Base-by-base conservation (phyloP, 2,329 filamentous ascomycete genomes). In the Mycosphaerella sp. region DNA sequence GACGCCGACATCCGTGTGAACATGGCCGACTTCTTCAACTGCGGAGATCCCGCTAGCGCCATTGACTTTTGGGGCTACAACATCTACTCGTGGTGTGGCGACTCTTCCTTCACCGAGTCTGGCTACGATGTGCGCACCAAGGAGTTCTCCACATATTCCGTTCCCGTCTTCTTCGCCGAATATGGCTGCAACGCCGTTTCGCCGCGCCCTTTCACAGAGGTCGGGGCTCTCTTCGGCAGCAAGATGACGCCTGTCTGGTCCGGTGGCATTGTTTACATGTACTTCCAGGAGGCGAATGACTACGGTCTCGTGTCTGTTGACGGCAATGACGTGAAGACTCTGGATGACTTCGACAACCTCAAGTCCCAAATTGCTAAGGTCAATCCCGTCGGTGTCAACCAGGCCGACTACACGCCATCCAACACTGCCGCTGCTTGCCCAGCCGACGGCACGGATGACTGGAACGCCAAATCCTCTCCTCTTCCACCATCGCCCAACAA, bases 21-120 rank as follows among this genome's bases (percentile, higher is more conserved):
- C 66, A 83, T 97, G 68, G 88, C 89, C 63, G 77, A 89, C 70
- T 98, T 95, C 81, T 96, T 98, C 77, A 91, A 95, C 80, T 98
- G 93, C 70, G 88, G 91, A 57, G 72, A 82, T 57, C 69, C 77
- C 34, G 75, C 77, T 7, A 73, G 74, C 67, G 72, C 86, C 57
- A 95, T 97, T 62, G 93, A 98, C 74, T 97, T 95, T 79, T 98
- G 91, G 88, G 93, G 93, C 56, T 97, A 97, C 85, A 98, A 98
- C 80, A 95, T 97, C 76, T 98, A 98, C 81, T 95, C 91, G 50
- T 98, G 93, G 93, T 98, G 93, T 72, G 93, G 92, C 64, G 73
- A 91, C 64, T 95, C 88, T 68, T 82, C 78, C 66, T 93, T 86
- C 76, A 68, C 78, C 36, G 69, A 78, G 56, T 96, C 93, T 3